Base-by-base conservation (phyloP, 805 yeast species). In the Babjeviella inositovora region DNA sequence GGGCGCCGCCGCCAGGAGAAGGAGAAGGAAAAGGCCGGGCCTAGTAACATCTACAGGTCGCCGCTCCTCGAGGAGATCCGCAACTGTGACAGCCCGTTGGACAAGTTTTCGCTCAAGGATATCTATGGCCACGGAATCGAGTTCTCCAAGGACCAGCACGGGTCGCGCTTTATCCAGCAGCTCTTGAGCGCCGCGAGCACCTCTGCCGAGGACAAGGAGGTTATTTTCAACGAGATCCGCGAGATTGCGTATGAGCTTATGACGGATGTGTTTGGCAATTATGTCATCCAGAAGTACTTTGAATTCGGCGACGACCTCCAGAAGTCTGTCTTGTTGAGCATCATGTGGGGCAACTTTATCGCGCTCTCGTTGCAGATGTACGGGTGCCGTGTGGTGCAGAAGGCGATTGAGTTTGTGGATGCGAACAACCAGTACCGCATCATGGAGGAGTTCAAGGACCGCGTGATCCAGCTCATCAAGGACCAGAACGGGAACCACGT, bases 401-500 rank as follows among this genome's bases (percentile, higher is more conserved):
- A 82, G 39, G 96, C 96, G 2, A 57, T 90, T 25, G 95, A 81
- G 43, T 70, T 69, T 30, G 58, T 81, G 19, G 55, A 56, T 3
- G 45, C 65, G 7, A 64, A 62, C 1, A 77, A 79, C 32, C 90
- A 80, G 46, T 57, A 73, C 14, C 47, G 47, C 16, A 58, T 90
- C 15, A 69, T 82, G 23, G 54, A 57, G 13, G 98, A 90, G 48
- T 54, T 90, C 30, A 65, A 59, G 24, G 61, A 60, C 20, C 33
- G 34, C 7, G 70, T 76, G 13, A 39, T 72, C 24, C 61, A 62
- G 27, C 65, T 87, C 47, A 79, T 87, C 29, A 82, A 82, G 42
- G 97, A 90, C 47, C 97, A 87, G 53, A 90, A 90, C 47, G 98
- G 97, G 32, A 90, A 90, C 46, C 99, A 90, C 47, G 98, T 90